Evolutionary conservation across 208 protist species (phyloP).

Genomic region (Trypanosoma mega): DNA sequence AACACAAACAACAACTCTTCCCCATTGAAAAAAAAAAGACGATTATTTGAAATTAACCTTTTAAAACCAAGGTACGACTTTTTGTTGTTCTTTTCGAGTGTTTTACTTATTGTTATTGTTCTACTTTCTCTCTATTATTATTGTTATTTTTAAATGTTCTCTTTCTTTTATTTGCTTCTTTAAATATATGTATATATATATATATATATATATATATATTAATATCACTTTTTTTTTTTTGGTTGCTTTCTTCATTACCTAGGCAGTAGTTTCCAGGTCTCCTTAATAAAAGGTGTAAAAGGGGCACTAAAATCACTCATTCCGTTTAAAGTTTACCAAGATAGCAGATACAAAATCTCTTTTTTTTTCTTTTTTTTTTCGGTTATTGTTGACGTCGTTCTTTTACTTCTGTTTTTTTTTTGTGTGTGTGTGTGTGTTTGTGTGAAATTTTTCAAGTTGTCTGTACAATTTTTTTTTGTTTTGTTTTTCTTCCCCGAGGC

Average conservation of each 20-base stretch:
- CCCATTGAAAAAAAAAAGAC: slow-evolving; percentile 12
- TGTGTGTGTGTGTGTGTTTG: too few species aligned
- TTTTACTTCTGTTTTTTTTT: too few species aligned
- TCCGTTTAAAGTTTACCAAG: not conserved
- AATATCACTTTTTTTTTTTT: slow-evolving; percentile 3
- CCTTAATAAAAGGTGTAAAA: not conserved
- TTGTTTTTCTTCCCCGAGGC: not conserved
- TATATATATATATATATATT: slow-evolving; percentile 13
- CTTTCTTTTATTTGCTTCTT: slow-evolving; percentile 7
- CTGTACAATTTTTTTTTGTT: not conserved
- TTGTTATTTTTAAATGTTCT: slow-evolving; percentile 2
- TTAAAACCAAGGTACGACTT: too few species aligned
- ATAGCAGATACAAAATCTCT: slow-evolving; percentile 1
- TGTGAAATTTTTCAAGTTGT: too few species aligned
- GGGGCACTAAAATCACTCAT: not conserved
- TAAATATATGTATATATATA: slow-evolving; percentile 13
- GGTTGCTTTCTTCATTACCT: not conserved
- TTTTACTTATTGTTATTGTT: slow-evolving; percentile 24
- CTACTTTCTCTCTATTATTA: slow-evolving; percentile 11
- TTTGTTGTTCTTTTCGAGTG: too few species aligned
- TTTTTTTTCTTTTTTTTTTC: slow-evolving; percentile 23
- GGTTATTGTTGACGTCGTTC: slow-evolving; percentile 4
- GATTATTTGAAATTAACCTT: too few species aligned
- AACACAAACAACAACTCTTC: slow-evolving; percentile 1
- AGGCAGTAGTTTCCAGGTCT: slow-evolving; percentile 1